Evolutionary conservation across 495 filamentous ascomycete genomes (phyloP).

Genomic region (Penicillium argentinense): DNA sequence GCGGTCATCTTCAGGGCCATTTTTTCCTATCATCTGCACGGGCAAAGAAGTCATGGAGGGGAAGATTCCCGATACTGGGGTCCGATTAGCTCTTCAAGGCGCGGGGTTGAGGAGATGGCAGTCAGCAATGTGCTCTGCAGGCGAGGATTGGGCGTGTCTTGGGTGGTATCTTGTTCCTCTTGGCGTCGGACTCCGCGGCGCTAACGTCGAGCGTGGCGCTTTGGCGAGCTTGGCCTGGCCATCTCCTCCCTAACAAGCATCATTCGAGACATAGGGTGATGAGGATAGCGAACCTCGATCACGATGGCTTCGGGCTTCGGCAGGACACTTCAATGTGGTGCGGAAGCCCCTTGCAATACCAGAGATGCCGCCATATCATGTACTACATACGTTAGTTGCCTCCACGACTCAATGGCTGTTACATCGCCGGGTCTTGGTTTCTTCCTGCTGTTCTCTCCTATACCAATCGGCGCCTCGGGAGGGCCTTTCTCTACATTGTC

Average conservation of each 20-base stretch:
- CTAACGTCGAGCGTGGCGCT: slow-evolving; percentile 8
- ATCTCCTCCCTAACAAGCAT: too few species aligned
- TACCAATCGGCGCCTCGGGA: background rate
- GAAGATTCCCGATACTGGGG: background rate
- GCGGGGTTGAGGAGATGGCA: too few species aligned
- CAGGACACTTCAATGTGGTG: background rate
- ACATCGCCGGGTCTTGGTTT: slow-evolving; percentile 5
- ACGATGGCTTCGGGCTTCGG: too few species aligned
- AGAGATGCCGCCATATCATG: background rate
- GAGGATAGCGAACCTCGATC: too few species aligned
- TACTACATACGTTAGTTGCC: background rate
- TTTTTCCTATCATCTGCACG: too few species aligned
- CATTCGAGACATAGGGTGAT: too few species aligned
- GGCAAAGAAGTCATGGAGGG: background rate
- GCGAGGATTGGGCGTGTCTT: slow-evolving; percentile 16
- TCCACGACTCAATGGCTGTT: slow-evolving; percentile 3
- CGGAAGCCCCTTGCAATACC: background rate
- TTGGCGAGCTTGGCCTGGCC: slow-evolving; percentile 11
- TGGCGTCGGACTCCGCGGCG: slow-evolving; percentile 23
- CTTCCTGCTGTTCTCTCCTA: background rate
- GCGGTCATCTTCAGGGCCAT: background rate
- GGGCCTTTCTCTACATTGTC: background rate
- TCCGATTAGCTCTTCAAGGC: too few species aligned
- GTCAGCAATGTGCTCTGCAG: slow-evolving; percentile 5
- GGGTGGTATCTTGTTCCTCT: slow-evolving; percentile 21